phyloP scores from a whole-genome alignment of 129 eudicot genomes.

The Sambucus nigra region DNA sequence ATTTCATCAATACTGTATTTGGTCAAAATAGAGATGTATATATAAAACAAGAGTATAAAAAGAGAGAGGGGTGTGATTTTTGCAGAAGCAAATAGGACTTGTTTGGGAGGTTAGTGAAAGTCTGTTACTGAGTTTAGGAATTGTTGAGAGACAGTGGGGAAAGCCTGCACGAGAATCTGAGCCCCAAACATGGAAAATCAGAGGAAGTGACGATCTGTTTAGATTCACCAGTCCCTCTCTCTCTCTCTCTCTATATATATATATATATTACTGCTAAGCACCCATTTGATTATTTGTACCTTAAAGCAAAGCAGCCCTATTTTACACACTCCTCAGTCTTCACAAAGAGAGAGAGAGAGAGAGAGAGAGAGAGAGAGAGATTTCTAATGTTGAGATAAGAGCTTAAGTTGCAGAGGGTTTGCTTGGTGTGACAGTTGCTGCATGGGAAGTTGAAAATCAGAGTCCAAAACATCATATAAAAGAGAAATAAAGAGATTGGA shows the following conservation, averaged over 20 bases:
- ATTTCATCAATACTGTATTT: no score
- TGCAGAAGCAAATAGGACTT: no score
- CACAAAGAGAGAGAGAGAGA: conserved; percentile 16
- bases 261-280: conserved; percentile 10
- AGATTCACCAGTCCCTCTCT: conserved; percentile 3
- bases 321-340: conserved; percentile 5
- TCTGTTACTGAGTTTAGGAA: conserved; percentile 44
- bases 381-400: background rate
- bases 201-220: conserved; percentile 30
- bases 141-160: conserved; percentile 38
- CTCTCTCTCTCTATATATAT: conserved; percentile 14
- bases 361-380: background rate
- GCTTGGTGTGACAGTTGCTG: no score
- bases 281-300: conserved; percentile 9
- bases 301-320: conserved; percentile 1
- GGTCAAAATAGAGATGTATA: no score
- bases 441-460: no score
- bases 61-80: no score
- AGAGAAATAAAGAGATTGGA: conserved; percentile 7
- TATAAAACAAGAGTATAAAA: no score
- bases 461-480: no score
- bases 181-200: conserved; percentile 55
- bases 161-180: conserved; percentile 37
- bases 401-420: no score
- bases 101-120: no score